These are phyloP conservation scores for Eucalyptus erythrocorys DNA, from an alignment of 345 rosid species.

Conservation along the genomic window DNA sequence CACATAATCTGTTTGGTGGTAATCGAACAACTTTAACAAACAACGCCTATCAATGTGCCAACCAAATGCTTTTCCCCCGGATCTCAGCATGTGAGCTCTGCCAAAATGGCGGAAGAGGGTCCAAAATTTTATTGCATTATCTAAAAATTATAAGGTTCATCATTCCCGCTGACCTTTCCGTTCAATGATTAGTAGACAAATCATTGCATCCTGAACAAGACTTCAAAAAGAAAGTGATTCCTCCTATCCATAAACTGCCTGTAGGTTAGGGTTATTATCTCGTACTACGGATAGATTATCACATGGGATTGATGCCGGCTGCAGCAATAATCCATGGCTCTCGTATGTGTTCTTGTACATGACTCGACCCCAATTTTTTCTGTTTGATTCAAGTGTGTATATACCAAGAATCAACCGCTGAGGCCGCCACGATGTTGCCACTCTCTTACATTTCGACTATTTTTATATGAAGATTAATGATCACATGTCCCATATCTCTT, in stretches of 20 bases:
- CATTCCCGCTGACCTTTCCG: not conserved
- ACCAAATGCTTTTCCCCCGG: not conserved
- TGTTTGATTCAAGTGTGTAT: not conserved
- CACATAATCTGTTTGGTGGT: not conserved
- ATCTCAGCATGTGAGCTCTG: not conserved
- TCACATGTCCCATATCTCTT: not conserved
- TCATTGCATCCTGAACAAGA: not conserved
- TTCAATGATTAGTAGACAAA: not conserved
- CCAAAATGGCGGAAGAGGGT: not conserved
- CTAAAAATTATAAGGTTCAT: not conserved
- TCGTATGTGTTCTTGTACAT: not conserved
- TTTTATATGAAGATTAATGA: not conserved
- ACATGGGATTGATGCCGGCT: not conserved
- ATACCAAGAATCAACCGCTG: not conserved
- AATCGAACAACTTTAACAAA: not conserved
- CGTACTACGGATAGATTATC: not conserved
- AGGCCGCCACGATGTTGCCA: not conserved
- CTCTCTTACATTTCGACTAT: not conserved
- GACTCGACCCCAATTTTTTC: not conserved
- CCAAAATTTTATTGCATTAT: not conserved
- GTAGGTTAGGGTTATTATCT: not conserved
- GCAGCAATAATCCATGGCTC: not conserved
- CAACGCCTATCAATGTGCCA: not conserved
- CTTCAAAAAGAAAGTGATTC: not conserved
- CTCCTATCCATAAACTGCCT: not conserved